Percentiles rank a stretch among this genome's conserved stretches.
phyloP scores from a whole-genome alignment of 371 early-diverging fungal species.

The Lichtheimia ornata region DNA sequence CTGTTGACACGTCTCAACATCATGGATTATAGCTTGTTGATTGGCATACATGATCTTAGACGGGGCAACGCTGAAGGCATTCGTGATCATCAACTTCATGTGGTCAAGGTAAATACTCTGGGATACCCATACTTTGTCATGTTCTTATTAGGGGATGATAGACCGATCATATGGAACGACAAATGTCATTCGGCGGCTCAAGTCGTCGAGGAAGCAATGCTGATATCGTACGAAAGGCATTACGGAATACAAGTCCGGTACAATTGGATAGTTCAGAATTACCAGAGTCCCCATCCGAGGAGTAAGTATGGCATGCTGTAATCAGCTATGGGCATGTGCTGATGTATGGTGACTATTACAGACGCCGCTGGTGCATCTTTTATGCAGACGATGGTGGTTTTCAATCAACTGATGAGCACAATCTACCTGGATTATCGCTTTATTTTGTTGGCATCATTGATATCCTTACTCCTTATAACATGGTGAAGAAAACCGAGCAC shows the following conservation, averaged over 20 bases:
- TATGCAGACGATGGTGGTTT: conserved; percentile 93
- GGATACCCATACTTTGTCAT: not conserved
- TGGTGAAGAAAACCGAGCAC: conserved; percentile 87
- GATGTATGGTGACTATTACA: conserved; percentile 12
- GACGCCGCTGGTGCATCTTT: conserved; percentile 75
- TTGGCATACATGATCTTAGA: conserved; percentile 86
- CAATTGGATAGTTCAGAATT: conserved; percentile 56
- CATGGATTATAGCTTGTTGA: conserved; percentile 96
- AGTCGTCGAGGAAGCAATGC: conserved; percentile 58
- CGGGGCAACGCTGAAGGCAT: conserved; percentile 86
- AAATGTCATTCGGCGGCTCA: conserved; percentile 32
- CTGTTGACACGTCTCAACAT: conserved; percentile 79
- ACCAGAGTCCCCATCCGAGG: conserved; percentile 49
- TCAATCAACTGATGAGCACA: conserved; percentile 72
- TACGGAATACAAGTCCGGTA: conserved; percentile 70
- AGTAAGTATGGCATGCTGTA: conserved; percentile 28
- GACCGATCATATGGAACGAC: conserved; percentile 37
- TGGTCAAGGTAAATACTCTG: conserved; percentile 62
- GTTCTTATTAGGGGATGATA: conserved; percentile 27
- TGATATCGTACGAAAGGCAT: conserved; percentile 66
- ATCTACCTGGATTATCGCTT: conserved; percentile 65
- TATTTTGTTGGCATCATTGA: conserved; percentile 97
- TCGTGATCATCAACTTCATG: conserved; percentile 82
- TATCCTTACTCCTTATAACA: conserved; percentile 93
- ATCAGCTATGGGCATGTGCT: not conserved